Evolutionary conservation across 139 green algal genomes (phyloP), one percentile per base, ranked within the genome.

Genomic region (Spirogloea muscicola): DNA sequence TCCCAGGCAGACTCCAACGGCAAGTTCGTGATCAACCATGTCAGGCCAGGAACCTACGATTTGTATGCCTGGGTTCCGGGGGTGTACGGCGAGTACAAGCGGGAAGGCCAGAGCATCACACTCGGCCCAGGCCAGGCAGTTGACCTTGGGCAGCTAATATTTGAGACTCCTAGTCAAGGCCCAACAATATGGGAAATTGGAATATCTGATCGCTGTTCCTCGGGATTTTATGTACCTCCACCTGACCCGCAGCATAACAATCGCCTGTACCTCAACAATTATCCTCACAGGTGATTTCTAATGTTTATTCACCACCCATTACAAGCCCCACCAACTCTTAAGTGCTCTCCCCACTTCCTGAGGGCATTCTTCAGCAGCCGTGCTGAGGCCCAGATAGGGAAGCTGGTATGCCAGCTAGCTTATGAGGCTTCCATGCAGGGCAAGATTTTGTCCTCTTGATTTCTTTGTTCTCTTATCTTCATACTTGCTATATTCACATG

Each of bases 151-250:
- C 10, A 64, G 29, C 29, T 64, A 10, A 16, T 64, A 13, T 64
- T 27, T 13, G 10, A 13, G 10, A 10, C 55, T 13, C 29, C 55
- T 13, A 10, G 55, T 13, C 10, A 27, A 13, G 55, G 55, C 36
- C 55, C 55, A 10, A 64, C 55, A 10, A 10, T 64, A 16, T 64
- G 55, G 55, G 55, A 64, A 13, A 64, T 64, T 16, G 55, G 55
- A 9, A 40, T 64, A 10, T 16, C 55, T 13, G 55, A 64, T 13
- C 29, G 55, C 29, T 64, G 10, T 13, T 9, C 55, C 29, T 10
- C 29, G 10, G 55, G 36, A 9, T 64, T 64, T 16, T 64, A 42
- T 64, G 36, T 64, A 13, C 55, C 55, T 16, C 10, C 10, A 13
- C 55, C 55, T 16, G 55, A 64, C 55, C 55, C 55, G 10, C 29